Evolutionary conservation across 2,329 filamentous ascomycete species (phyloP).

Genomic region (Neobulgaria alba): DNA sequence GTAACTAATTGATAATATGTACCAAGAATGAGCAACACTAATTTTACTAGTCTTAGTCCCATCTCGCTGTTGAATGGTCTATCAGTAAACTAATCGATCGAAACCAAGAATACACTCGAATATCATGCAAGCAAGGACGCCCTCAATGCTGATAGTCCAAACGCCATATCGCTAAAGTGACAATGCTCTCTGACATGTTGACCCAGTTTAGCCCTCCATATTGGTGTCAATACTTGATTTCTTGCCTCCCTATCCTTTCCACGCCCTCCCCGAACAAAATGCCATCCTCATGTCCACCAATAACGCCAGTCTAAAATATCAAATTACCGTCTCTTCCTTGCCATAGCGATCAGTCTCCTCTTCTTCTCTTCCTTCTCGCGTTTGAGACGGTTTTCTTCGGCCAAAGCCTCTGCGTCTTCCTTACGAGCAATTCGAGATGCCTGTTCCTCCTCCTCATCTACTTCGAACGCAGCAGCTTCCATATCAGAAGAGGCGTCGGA

Average conservation of each 20-base stretch:
- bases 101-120: too few species aligned
- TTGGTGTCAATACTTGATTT: too few species aligned
- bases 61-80: too few species aligned
- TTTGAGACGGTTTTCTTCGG: constrained; percentile 52
- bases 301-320: too few species aligned
- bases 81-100: too few species aligned
- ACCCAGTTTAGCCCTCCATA: not conserved
- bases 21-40: too few species aligned
- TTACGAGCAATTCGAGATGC: constrained; percentile 54
- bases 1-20: too few species aligned
- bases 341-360: constrained; percentile 26
- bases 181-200: not conserved
- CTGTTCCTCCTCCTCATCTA: constrained; percentile 60
- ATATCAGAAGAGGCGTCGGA: constrained; percentile 67
- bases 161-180: not conserved
- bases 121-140: too few species aligned
- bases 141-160: not conserved
- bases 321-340: constrained; percentile 17
- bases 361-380: constrained; percentile 49
- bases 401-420: constrained; percentile 59
- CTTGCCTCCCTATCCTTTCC: too few species aligned
- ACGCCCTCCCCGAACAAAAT: too few species aligned
- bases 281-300: too few species aligned
- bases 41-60: too few species aligned
- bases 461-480: constrained; percentile 67